Conservation (phyloP, 192 early-diverging fungal species). For the Linderina pennispora region DNA sequence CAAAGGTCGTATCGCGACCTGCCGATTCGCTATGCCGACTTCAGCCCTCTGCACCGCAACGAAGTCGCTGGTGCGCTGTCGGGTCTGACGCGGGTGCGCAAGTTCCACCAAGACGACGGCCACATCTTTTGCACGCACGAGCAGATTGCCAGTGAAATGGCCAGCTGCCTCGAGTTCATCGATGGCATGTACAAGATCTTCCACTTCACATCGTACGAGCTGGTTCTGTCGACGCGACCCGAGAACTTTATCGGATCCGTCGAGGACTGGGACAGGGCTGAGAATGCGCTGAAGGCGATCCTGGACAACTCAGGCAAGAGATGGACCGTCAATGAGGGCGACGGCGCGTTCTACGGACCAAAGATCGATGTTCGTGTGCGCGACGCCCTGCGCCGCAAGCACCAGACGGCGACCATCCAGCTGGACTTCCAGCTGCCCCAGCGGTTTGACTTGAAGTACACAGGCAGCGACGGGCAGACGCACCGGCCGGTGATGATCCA, state of each 20-base stretch:
- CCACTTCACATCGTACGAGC: constrained; percentile 68
- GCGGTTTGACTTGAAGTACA: constrained; percentile 75
- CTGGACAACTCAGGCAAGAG: constrained; percentile 52
- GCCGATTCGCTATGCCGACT: constrained; percentile 86
- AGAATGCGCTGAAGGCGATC: constrained; percentile 63
- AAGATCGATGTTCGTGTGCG: constrained; percentile 88
- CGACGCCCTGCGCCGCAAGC: constrained; percentile 73
- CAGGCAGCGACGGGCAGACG: constrained; percentile 54
- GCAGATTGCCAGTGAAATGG: constrained; percentile 79
- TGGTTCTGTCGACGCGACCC: constrained; percentile 79
- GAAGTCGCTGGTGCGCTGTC: constrained; percentile 85
- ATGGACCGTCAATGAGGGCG: constrained; percentile 74
- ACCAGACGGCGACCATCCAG: constrained; percentile 94
- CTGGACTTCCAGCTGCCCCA: constrained; percentile 92
- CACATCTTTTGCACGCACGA: constrained; percentile 88
- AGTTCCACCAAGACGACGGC: constrained; percentile 96
- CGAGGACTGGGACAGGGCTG: constrained; percentile 76
- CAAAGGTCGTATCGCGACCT: constrained; percentile 82
- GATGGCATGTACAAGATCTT: constrained; percentile 73
- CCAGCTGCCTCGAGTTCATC: constrained; percentile 67
- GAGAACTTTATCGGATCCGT: constrained; percentile 64
- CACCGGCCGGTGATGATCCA: constrained; percentile 92
- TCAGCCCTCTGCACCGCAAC: constrained; percentile 90
- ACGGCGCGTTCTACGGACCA: constrained; percentile 96
- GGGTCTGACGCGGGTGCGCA: constrained; percentile 84